Base-by-base conservation (phyloP, 1,284 basidiomycete species). In the Marasmius tenuissimus region DNA sequence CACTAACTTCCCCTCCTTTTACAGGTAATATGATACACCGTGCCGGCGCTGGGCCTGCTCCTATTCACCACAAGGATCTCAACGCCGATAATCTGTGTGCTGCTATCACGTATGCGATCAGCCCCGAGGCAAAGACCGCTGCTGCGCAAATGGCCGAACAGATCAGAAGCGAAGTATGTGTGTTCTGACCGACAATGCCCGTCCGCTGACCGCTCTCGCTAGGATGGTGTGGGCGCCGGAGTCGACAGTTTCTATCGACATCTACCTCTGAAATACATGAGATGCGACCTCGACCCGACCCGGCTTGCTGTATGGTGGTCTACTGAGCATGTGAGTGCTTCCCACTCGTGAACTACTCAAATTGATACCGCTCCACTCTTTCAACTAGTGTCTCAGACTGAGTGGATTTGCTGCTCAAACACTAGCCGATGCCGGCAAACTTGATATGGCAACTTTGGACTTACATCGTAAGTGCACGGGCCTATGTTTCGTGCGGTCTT, bases 1-100 rank as follows among this genome's bases (percentile, higher is more conserved):
- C 51, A 45, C 18, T 10, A 20, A 48, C 20, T 3, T n/a, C 20
- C 34, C 11, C 33, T 14, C 11, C 51, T 20, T 18, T 45, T 48
- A 14, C 58, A 80, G 77, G 79, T 16, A 70, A 69, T 51, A 88
- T 88, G 82, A 85, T 90, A n/a, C 75, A 85, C 57, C 78, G 78
- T 61, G 81, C 87, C 16, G 86, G 85, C 9, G 87, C 87, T 1
- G 89, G 89, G 5, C 86, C 87, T 0, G 72, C 76, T 39, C 86
- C 86, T 3, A 86, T 87, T 57, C 83, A 81, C 6, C 81, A 85
- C 40, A 83, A 82, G 59, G 70, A 81, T 33, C 74, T 90, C 8
- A 78, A 73, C 16, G 76, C 75, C 0, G 78, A 84, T n/a, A 84
- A 75, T 22, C 74, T 91, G 34, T 75, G 78, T 3, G 78, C 79